phyloP scores from a whole-genome alignment of 371 early-diverging fungal genomes.

The Mortierella sp. region DNA sequence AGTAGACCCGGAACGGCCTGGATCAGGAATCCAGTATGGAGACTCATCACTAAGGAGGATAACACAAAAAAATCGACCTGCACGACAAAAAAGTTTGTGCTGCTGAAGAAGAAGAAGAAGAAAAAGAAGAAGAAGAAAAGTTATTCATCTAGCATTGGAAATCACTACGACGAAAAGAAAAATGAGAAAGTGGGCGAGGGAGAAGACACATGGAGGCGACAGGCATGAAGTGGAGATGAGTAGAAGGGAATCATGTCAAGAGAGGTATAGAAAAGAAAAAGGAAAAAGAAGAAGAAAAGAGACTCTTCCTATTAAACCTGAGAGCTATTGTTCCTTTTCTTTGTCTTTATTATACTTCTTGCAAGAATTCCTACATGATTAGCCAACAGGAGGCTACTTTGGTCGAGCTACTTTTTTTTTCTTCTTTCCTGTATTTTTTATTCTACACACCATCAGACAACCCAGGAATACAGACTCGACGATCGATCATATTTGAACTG shows the following conservation, averaged over 20 bases:
- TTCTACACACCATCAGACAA: neutral
- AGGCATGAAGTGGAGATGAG: too few relatives aligned
- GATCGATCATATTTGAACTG: constrained; percentile 22
- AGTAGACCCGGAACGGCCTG: constrained; percentile 71
- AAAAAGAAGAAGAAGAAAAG: neutral
- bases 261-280: too few relatives aligned
- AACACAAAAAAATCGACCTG: constrained; percentile 66
- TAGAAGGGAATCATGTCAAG: too few relatives aligned
- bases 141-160: neutral
- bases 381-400: too few relatives aligned
- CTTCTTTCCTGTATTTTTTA: too few relatives aligned
- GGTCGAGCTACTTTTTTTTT: too few relatives aligned
- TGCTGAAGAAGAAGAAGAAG: constrained; percentile 39
- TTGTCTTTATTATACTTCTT: too few relatives aligned
- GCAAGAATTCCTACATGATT: too few relatives aligned
- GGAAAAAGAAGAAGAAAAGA: too few relatives aligned
- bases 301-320: too few relatives aligned
- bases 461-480: constrained; percentile 16
- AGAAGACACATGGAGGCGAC: neutral
- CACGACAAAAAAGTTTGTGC: constrained; percentile 64
- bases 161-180: neutral
- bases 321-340: too few relatives aligned
- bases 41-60: constrained; percentile 70
- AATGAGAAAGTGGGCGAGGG: neutral
- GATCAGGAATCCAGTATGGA: constrained; percentile 71